Conservation (phyloP, 768 basidiomycete genomes). For the Gyrodon lividus region DNA sequence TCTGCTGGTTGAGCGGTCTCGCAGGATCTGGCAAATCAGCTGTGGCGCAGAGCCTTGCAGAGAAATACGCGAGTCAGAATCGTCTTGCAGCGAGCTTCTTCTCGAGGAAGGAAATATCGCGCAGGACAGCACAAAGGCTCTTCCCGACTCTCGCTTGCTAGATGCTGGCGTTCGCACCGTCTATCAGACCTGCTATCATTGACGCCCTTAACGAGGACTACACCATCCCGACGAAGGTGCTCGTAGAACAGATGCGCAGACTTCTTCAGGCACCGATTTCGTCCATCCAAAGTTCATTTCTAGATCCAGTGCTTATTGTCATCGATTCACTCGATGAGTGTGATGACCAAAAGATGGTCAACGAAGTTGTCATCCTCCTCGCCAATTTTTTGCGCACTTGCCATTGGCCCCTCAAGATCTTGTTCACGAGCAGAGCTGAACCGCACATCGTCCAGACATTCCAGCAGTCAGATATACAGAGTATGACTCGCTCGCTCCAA, state of each 20-base stretch:
- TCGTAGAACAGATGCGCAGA: constrained; percentile 23
- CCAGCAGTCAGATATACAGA: constrained; percentile 13
- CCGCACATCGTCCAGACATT: constrained; percentile 20
- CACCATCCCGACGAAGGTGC: constrained; percentile 21
- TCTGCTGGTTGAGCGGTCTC: constrained; percentile 26
- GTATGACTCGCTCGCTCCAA: constrained; percentile 4
- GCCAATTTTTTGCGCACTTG: constrained; percentile 10
- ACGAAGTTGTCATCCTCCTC: constrained; percentile 24
- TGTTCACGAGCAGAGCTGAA: constrained; percentile 24
- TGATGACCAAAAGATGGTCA: constrained; percentile 20
- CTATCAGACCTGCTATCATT: constrained; percentile 14
- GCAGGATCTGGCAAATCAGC: constrained; percentile 26
- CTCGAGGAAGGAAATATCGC: constrained; percentile 21
- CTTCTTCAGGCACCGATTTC: constrained; percentile 23
- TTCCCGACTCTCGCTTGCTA: constrained; percentile 35
- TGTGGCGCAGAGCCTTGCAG: constrained; percentile 30
- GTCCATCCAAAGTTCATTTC: constrained; percentile 6
- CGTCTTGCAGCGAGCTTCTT: constrained; percentile 36
- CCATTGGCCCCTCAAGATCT: constrained; percentile 23
- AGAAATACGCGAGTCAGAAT: constrained; percentile 14
- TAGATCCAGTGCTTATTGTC: constrained; percentile 19
- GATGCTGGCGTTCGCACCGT: constrained; percentile 19
- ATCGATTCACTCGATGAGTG: constrained; percentile 27
- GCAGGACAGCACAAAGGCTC: constrained; percentile 22
- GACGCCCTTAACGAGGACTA: constrained; percentile 19